phyloP scores from a whole-genome alignment of 2,329 filamentous ascomycete species.

The Aspergillus terreus region DNA sequence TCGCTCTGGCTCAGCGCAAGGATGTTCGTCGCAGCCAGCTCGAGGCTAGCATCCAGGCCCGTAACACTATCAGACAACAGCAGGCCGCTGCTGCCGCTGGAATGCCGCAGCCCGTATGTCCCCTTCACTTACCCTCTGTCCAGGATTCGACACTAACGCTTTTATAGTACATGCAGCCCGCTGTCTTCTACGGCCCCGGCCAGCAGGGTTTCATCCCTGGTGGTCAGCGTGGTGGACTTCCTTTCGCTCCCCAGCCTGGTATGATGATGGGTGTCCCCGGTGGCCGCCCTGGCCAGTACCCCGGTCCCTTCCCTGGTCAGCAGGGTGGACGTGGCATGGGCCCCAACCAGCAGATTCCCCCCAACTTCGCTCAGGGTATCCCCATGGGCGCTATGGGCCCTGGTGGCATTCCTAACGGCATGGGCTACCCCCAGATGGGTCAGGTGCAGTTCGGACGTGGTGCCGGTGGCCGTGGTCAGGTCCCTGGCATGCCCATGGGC shows the following conservation, averaged over 20 bases:
- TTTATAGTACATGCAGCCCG: constrained; percentile 71
- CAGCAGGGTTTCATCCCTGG: constrained; percentile 55
- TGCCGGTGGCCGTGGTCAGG: constrained; percentile 66
- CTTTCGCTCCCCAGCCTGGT: constrained; percentile 55
- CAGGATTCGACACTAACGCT: constrained; percentile 10
- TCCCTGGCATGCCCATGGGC: constrained; percentile 67
- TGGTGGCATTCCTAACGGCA: constrained; percentile 70
- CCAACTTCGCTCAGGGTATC: constrained; percentile 74
- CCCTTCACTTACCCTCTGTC: neutral
- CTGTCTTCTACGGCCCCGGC: constrained; percentile 87
- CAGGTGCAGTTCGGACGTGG: constrained; percentile 73
- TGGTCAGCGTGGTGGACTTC: constrained; percentile 58
- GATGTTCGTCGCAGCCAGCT: constrained; percentile 99
- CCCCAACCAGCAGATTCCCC: constrained; percentile 77
- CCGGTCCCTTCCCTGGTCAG: constrained; percentile 73
- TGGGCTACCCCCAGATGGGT: constrained; percentile 75
- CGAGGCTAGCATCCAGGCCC: constrained; percentile 97
- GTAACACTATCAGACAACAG: constrained; percentile 98
- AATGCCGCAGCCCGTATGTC: constrained; percentile 62
- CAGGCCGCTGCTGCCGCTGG: constrained; percentile 88
- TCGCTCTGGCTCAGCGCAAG: constrained; percentile 97
- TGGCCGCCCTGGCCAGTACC: constrained; percentile 82
- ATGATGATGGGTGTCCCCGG: constrained; percentile 65
- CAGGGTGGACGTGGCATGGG: constrained; percentile 84
- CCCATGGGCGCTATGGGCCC: constrained; percentile 59